These are phyloP conservation scores for Scenedesmus sp. DNA, from an alignment of 163 green algal species.

Conservation along the genomic window DNA sequence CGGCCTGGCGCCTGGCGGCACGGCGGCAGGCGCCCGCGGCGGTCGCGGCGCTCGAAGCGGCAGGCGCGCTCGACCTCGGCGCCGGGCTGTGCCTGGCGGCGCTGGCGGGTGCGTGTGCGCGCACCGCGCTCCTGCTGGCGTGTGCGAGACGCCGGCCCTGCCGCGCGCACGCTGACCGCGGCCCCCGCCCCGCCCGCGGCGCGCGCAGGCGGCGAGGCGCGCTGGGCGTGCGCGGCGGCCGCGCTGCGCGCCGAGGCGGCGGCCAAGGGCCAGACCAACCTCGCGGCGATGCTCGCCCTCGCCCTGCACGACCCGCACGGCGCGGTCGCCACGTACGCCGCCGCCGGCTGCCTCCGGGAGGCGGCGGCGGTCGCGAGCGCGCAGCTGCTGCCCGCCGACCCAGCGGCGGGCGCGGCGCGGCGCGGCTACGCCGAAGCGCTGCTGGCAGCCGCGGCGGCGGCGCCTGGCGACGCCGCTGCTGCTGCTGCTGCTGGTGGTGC, in stretches of 20 bases:
- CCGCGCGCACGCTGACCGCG: no score
- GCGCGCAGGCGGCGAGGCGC: not conserved
- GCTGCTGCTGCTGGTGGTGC: not conserved
- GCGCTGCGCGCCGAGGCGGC: not conserved
- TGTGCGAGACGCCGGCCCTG: no score
- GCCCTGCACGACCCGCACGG: not conserved
- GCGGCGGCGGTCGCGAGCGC: not conserved
- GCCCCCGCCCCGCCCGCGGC: no score
- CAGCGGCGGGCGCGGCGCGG: not conserved
- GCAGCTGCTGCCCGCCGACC: conserved; percentile 6
- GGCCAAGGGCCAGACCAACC: conserved; percentile 1
- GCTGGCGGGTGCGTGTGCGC: no score
- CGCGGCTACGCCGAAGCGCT: not conserved
- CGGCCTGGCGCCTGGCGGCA: no score
- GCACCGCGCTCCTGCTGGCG: no score
- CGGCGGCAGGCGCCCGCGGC: no score
- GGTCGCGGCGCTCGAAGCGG: no score
- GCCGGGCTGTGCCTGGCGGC: not conserved
- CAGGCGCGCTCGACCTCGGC: no score
- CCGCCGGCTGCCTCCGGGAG: conserved; percentile 5
- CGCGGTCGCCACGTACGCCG: not conserved
- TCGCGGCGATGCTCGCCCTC: conserved; percentile 2
- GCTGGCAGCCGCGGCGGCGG: not conserved
- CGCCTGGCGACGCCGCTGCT: not conserved
- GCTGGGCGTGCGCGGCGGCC: not conserved